Evolutionary conservation across 2,329 filamentous ascomycete species (phyloP).

Genomic region (Aspergillus novoparasiticus): DNA sequence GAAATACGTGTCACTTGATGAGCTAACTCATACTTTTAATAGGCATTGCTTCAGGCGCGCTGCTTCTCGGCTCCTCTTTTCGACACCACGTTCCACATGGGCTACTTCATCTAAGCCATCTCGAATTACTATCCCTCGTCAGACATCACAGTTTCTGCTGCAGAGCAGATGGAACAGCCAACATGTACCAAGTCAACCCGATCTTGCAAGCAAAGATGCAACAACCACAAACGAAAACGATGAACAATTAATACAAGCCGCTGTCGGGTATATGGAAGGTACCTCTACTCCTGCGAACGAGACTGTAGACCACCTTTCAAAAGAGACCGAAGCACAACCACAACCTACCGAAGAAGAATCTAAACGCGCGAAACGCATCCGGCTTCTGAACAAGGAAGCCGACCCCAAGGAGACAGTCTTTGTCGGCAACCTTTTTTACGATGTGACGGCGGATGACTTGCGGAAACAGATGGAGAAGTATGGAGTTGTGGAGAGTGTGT

Average conservation of each 20-base stretch:
- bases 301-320: background rate
- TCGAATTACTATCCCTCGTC: slow-evolving; percentile 38
- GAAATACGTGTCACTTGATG: background rate
- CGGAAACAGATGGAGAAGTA: slow-evolving; percentile 62
- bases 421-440: slow-evolving; percentile 70
- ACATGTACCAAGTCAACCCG: slow-evolving; percentile 3
- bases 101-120: slow-evolving; percentile 40
- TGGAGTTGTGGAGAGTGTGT: slow-evolving; percentile 56
- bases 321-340: slow-evolving; percentile 40
- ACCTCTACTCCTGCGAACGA: background rate
- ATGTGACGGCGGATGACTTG: slow-evolving; percentile 64
- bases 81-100: slow-evolving; percentile 46
- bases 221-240: background rate
- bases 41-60: slow-evolving; percentile 63
- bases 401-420: slow-evolving; percentile 58
- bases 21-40: background rate
- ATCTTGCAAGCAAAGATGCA: background rate
- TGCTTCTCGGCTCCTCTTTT: slow-evolving; percentile 57
- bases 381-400: slow-evolving; percentile 11
- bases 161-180: slow-evolving; percentile 40
- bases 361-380: slow-evolving; percentile 15
- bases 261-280: slow-evolving; percentile 7
- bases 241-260: slow-evolving; percentile 11
- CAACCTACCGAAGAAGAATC: slow-evolving; percentile 11
- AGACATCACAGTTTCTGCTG: slow-evolving; percentile 41